Conservation (phyloP, 2,329 filamentous ascomycete species). For the Apiospora saccharicola region DNA sequence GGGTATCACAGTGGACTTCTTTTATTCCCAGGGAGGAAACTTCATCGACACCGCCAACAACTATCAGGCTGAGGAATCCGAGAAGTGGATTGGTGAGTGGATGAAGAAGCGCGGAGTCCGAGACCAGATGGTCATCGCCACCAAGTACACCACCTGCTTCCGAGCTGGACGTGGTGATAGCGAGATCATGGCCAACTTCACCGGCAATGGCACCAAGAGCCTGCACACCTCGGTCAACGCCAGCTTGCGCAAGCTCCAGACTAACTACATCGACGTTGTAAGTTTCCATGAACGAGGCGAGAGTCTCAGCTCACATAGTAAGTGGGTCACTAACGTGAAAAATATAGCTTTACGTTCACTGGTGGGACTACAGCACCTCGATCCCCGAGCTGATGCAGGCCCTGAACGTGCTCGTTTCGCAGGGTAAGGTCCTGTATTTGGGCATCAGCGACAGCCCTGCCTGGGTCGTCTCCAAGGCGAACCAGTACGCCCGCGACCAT, state of each 20-base stretch:
- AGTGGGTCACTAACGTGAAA: not conserved
- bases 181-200: constrained; percentile 58
- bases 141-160: constrained; percentile 72
- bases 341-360: constrained; percentile 64
- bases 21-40: constrained; percentile 69
- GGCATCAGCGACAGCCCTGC: constrained; percentile 74
- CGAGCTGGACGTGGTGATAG: constrained; percentile 47
- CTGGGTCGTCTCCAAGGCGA: constrained; percentile 72
- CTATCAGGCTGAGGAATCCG: constrained; percentile 70
- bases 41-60: constrained; percentile 78
- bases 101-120: constrained; percentile 69
- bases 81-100: constrained; percentile 75
- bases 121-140: constrained; percentile 74
- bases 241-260: constrained; percentile 68
- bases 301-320: not conserved
- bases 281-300: constrained; percentile 30
- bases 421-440: constrained; percentile 72
- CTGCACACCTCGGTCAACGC: constrained; percentile 61
- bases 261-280: constrained; percentile 73
- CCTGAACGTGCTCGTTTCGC: constrained; percentile 65
- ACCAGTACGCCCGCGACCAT: constrained; percentile 73
- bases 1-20: constrained; percentile 64
- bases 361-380: constrained; percentile 73
- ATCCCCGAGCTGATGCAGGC: constrained; percentile 74
- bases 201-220: constrained; percentile 69